These are phyloP conservation scores for Termitomyces sp. DNA, from an alignment of 768 basidiomycete species.

Conservation along the genomic window DNA sequence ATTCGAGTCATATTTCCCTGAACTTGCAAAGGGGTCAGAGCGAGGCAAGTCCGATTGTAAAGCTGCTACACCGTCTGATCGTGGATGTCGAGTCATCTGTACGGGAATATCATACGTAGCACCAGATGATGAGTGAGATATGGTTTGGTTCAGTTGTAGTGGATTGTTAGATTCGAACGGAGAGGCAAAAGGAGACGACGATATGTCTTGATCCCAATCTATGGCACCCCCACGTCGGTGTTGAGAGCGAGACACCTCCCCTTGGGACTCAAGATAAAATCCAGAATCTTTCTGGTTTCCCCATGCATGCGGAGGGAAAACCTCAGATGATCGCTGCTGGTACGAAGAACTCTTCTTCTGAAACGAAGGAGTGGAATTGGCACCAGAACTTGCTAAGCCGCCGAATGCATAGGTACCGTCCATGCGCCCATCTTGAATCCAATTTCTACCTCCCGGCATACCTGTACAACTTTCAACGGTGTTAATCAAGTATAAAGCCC, in stretches of 20 bases:
- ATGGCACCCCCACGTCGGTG: constrained; percentile 14
- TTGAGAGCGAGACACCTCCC: constrained; percentile 14
- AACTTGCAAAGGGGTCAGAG: not conserved
- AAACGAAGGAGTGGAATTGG: constrained; percentile 27
- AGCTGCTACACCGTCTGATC: constrained; percentile 5
- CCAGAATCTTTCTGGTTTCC: constrained; percentile 40
- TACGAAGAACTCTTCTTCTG: constrained; percentile 30
- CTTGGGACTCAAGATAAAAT: constrained; percentile 46
- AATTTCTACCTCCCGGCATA: constrained; percentile 58
- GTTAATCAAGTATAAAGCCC: constrained; percentile 71
- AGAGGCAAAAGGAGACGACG: constrained; percentile 30
- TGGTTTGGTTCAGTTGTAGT: constrained; percentile 21
- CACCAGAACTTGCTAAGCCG: constrained; percentile 37
- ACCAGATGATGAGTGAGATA: constrained; percentile 18
- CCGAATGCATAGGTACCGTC: constrained; percentile 54
- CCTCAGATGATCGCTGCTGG: constrained; percentile 17
- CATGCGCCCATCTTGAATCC: constrained; percentile 50
- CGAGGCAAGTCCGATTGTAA: not conserved
- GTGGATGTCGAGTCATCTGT: constrained; percentile 1
- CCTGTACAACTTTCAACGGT: constrained; percentile 71
- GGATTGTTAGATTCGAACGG: constrained; percentile 39
- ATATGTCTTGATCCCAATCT: constrained; percentile 27
- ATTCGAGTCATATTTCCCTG: not conserved
- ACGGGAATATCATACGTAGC: constrained; percentile 1
- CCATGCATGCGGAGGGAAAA: constrained; percentile 66